phyloP scores from a whole-genome alignment of 768 basidiomycete genomes.

The Leccinum ochraceum region DNA sequence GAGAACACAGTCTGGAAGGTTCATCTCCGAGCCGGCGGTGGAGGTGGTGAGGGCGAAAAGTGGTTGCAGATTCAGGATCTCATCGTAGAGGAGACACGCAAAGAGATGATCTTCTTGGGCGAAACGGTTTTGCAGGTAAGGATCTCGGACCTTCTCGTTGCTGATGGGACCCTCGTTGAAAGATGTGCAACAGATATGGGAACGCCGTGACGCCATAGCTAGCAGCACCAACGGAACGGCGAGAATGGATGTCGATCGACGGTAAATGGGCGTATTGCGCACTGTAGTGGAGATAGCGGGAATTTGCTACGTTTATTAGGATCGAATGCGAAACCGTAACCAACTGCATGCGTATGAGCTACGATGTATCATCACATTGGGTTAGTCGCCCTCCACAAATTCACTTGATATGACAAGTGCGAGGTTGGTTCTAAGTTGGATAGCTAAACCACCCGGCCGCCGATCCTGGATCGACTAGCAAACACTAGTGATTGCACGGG shows the following conservation, averaged over 20 bases:
- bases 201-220: conserved; percentile 42
- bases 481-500: not conserved
- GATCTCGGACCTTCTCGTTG: conserved; percentile 6
- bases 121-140: conserved; percentile 93
- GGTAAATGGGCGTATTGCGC: conserved; percentile 11
- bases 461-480: not conserved
- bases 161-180: conserved; percentile 12
- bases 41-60: conserved; percentile 81
- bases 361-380: conserved; percentile 10
- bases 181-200: conserved; percentile 55
- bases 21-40: conserved; percentile 74
- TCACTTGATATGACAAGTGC: not conserved
- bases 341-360: conserved; percentile 7
- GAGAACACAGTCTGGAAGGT: conserved; percentile 93
- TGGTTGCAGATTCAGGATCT: conserved; percentile 98
- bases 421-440: not conserved
- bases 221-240: conserved; percentile 16
- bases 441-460: not conserved
- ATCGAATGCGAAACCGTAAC: conserved; percentile 14
- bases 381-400: conserved; percentile 16
- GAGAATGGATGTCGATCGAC: conserved; percentile 37
- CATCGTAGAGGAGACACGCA: conserved; percentile 93
- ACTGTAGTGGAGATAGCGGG: conserved; percentile 32
- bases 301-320: conserved; percentile 25
- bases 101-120: conserved; percentile 97